Evolutionary conservation across 306 rosid genomes (phyloP).

Genomic region (Fragaria ananassa): DNA sequence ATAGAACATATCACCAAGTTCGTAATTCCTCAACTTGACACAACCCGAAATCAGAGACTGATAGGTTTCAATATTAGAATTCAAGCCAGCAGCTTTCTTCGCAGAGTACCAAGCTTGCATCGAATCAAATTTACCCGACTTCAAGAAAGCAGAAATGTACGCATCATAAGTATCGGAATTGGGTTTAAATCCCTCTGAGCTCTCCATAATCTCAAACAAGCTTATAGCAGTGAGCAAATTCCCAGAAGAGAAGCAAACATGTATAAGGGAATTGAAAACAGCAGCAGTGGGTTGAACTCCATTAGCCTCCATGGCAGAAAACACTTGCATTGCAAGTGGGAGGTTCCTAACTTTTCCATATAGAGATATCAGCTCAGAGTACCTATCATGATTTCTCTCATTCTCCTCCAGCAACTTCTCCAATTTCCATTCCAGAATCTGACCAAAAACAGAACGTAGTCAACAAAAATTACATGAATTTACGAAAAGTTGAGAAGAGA

Average conservation of each 20-base stretch:
- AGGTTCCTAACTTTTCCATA: slow-evolving; percentile 47
- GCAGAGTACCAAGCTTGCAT: slow-evolving; percentile 64
- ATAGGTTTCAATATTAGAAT: slow-evolving; percentile 42
- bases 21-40: slow-evolving; percentile 40
- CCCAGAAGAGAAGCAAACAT: slow-evolving; percentile 51
- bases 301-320: slow-evolving; percentile 54
- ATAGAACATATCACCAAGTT: slow-evolving; percentile 38
- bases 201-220: slow-evolving; percentile 65
- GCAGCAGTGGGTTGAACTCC: slow-evolving; percentile 51
- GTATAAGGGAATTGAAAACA: slow-evolving; percentile 60
- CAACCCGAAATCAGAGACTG: slow-evolving; percentile 50
- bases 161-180: slow-evolving; percentile 42
- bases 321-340: slow-evolving; percentile 51
- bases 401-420: slow-evolving; percentile 53
- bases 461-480: not conserved
- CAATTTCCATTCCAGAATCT: slow-evolving; percentile 77
- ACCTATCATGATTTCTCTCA: slow-evolving; percentile 35
- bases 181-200: slow-evolving; percentile 50
- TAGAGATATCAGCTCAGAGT: slow-evolving; percentile 49
- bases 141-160: slow-evolving; percentile 48
- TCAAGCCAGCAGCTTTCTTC: slow-evolving; percentile 43
- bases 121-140: slow-evolving; percentile 40
- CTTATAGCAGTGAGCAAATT: slow-evolving; percentile 48
- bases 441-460: slow-evolving; percentile 11
- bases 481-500: not conserved